Conservation (phyloP, 768 basidiomycete genomes). For the Atractiella rhizophila region DNA sequence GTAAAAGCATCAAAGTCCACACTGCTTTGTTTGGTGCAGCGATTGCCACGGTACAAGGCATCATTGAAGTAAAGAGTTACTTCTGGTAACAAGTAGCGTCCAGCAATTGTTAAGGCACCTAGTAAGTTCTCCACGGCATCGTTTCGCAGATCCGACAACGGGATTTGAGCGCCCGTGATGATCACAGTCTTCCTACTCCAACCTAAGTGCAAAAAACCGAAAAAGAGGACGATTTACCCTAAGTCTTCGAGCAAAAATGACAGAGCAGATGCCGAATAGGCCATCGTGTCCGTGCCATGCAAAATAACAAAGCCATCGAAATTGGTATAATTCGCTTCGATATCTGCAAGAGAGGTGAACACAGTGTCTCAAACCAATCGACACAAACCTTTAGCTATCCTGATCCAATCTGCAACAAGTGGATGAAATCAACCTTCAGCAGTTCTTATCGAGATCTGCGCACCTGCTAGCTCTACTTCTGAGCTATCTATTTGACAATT, state of each 20-base stretch:
- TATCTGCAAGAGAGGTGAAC: conserved; percentile 44
- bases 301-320: conserved; percentile 81
- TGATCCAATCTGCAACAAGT: conserved; percentile 3
- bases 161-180: conserved; percentile 78
- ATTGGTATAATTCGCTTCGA: conserved; percentile 59
- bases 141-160: conserved; percentile 68
- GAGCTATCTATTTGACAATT: conserved; percentile 25
- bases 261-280: conserved; percentile 28
- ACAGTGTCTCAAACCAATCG: conserved; percentile 1
- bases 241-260: conserved; percentile 80
- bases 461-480: conserved; percentile 1
- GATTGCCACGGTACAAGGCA: conserved; percentile 42
- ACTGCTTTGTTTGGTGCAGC: conserved; percentile 11
- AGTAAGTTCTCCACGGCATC: conserved; percentile 83
- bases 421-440: not conserved
- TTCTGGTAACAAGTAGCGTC: conserved; percentile 68
- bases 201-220: too few species aligned
- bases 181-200: conserved; percentile 63
- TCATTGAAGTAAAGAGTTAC: conserved; percentile 56
- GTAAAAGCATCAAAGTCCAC: conserved; percentile 28
- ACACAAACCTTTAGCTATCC: conserved; percentile 1
- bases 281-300: conserved; percentile 71
- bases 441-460: not conserved
- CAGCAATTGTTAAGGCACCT: conserved; percentile 66
- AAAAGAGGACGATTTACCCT: conserved; percentile 55